A percentile compares a stretch with the other conserved stretches of the same genome.
Conservation (phyloP, 176 grass and related monocot genomes). For the Zea mays region DNA sequence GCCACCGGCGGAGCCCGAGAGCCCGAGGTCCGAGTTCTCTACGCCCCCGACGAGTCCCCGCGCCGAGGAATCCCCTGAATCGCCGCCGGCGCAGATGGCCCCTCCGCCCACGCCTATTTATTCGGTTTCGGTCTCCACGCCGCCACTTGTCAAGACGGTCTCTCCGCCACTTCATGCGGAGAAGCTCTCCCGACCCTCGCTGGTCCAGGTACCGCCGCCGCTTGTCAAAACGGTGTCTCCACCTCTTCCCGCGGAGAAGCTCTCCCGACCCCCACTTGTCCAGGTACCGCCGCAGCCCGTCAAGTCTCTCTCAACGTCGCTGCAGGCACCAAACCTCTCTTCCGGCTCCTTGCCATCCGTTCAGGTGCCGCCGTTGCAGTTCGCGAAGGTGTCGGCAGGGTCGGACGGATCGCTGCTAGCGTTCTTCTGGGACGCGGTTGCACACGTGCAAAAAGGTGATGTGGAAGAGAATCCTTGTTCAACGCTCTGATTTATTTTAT, state of each 20-base stretch:
- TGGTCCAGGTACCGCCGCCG: constrained; percentile 10
- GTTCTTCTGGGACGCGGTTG: constrained; percentile 60
- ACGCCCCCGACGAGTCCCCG: constrained; percentile 37
- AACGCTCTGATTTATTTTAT: neutral
- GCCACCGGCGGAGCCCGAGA: constrained; percentile 29
- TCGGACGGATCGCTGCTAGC: constrained; percentile 35
- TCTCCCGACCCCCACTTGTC: no score
- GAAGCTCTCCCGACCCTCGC: neutral
- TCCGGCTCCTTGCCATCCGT: no score
- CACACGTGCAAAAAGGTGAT: constrained; percentile 72
- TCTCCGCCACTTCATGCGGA: neutral
- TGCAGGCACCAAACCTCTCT: no score
- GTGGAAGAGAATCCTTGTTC: constrained; percentile 5
- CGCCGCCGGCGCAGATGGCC: constrained; percentile 24
- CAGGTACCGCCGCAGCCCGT: no score
- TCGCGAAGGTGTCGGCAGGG: constrained; percentile 24
- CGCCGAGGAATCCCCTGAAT: constrained; percentile 6
- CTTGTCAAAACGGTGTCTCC: neutral
- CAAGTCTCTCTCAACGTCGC: no score
- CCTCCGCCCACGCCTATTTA: neutral
- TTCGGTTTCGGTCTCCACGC: neutral
- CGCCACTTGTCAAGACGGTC: constrained; percentile 11
- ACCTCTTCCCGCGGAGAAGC: no score
- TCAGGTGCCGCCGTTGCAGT: constrained; percentile 48
- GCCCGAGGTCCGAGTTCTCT: constrained; percentile 28